Conservation (phyloP, 202 grass and related monocot species). For the Bolboschoenoplectus hybrid region DNA sequence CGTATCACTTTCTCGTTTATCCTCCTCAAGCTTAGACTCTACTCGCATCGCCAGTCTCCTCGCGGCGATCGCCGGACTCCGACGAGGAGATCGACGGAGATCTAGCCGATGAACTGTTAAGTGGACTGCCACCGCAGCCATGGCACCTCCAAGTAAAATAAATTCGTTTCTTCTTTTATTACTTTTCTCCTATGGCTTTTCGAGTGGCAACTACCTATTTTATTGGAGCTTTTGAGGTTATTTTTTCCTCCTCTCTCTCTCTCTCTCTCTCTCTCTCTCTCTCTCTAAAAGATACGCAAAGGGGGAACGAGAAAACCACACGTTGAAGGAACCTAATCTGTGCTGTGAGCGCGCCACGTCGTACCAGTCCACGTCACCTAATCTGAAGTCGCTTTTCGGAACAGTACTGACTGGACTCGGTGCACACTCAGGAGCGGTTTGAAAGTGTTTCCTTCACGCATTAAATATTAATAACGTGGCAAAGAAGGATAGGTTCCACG, state of each 20-base stretch:
- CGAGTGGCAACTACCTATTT: neutral
- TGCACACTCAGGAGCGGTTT: neutral
- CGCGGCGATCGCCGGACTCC: slow-evolving; percentile 27
- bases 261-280: too few species aligned
- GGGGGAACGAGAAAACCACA: slow-evolving; percentile 61
- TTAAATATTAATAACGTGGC: neutral
- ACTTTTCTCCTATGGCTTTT: neutral
- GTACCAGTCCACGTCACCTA: slow-evolving; percentile 36
- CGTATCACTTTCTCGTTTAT: slow-evolving; percentile 34
- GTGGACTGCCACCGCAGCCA: slow-evolving; percentile 54
- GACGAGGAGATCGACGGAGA: slow-evolving; percentile 24
- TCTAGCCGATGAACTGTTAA: slow-evolving; percentile 49
- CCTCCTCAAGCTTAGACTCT: slow-evolving; percentile 31
- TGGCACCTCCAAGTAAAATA: neutral
- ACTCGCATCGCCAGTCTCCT: slow-evolving; percentile 44
- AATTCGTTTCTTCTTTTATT: neutral
- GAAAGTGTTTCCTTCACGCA: neutral
- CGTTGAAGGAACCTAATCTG: slow-evolving; percentile 60
- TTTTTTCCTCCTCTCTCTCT: neutral
- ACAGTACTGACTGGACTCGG: neutral
- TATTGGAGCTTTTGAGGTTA: neutral
- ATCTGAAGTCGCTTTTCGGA: neutral
- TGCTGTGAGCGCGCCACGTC: slow-evolving; percentile 49
- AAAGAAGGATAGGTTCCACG: neutral
- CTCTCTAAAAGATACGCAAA: neutral